Base-by-base conservation (phyloP, 371 early-diverging fungal genomes). In the Mortierella sp. region DNA sequence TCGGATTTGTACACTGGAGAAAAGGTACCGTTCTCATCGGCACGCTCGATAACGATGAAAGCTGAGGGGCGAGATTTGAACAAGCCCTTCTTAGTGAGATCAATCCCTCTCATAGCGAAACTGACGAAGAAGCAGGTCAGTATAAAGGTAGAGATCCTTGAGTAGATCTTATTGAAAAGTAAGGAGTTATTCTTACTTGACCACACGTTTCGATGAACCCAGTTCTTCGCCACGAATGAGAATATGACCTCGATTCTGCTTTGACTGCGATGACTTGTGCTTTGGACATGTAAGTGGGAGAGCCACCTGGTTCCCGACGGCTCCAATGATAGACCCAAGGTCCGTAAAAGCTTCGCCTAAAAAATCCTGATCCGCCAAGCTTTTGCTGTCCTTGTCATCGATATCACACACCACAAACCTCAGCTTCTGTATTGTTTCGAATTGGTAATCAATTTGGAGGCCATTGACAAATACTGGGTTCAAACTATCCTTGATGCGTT, bases 1-100 rank as follows among this genome's bases (percentile, higher is more conserved):
- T 41, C 32, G 15, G 77, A 69, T 53, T 74, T 63, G 72, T 74
- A 79, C 6, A 84, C 84, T 0, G 84, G 80, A 2, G 77, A 79
- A 52, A 74, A 79, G 6, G 69, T 69, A 19, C 62, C 64, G 47
- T 79, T 62, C n/a, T 70, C 74, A 50, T 74, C 76, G 53, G 41
- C 70, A 16, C 84, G 72, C 58, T 76, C 63, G 38, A 84, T 67
- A 21, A 76, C 69, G 24, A 84, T 41, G 62, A 73, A 84, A 11
- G 80, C 53, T 0, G 73, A 69, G 1, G 84, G 84, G 2, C 76
- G 57, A 3, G 68, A 60, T 33, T 77, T 73, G 67, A 72, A 74
- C 47, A 68, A n/a, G 32, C 84, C 76, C 43, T 76, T 84, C 53
- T 73, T 69, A 28, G 74, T 63, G 15, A 84, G 33, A 22, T 84